Base-by-base conservation (phyloP, 805 yeast genomes). In the Yarrowia porcina region DNA sequence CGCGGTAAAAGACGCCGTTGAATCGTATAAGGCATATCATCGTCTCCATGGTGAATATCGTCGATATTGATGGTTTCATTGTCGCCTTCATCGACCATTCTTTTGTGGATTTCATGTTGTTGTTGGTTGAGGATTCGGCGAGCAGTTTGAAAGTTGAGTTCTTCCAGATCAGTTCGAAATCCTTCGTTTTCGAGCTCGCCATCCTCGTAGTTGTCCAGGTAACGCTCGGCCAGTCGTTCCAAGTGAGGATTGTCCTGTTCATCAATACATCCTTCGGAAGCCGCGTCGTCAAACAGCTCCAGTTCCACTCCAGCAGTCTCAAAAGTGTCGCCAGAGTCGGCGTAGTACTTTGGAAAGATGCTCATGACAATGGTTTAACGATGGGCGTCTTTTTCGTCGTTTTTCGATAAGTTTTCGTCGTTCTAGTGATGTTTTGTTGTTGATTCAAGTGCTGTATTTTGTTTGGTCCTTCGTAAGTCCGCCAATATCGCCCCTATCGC, bases 1-100 rank as follows among this genome's bases (percentile, higher is more conserved):
- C 90, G 74, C 28, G 84, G 83, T 61, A 80, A 80, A 45, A 88
- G 75, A 65, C 83, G 83, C 63, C 92, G 75, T 65, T 84, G 88
- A 6, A 67, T 63, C 38, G 49, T 41, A n/a, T 64, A 65, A 20
- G 64, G 49, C 11, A 44, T 25, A 21, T 35, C 52, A 6, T 64
- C 66, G 5, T 64, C 68, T 9, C 25, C 65, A 6, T 27, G 61
- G 12, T 33, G 49, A 17, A 42, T 52, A 27, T 66, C 66, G 17
- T 59, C 42, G 10, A 64, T 44, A 15, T 64, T 65, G 17, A 61
- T 21, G 11, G 66, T 67, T 8, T 64, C 65, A 17, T 61, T 63
- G 27, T 68, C 69, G n/a, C 65, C 63, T 17, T 66, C 69, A 11
- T 32, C 61, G 11, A 62, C 67, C 33, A 33, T 27, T 10, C 59